Percentiles rank a stretch among this genome's conserved stretches.
Conservation (phyloP, 2,329 filamentous ascomycete species). For the Colletotrichum acutatum region DNA sequence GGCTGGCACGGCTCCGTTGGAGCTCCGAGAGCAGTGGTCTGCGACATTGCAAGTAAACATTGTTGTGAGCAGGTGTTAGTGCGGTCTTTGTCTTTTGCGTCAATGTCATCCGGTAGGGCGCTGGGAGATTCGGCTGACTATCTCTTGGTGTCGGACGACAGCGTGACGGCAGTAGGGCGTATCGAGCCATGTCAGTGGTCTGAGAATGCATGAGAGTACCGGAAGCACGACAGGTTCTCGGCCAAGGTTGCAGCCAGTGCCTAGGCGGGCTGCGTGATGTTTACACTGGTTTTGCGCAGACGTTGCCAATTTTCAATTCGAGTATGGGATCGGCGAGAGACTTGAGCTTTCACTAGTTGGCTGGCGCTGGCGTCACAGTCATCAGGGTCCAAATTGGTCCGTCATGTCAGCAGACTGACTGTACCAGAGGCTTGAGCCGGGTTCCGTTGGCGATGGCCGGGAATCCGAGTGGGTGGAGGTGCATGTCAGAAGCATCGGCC, state of each 20-base stretch:
- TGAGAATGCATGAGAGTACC: background rate
- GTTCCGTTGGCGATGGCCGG: background rate
- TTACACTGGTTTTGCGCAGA: background rate
- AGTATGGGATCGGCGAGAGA: background rate
- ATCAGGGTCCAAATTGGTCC: background rate
- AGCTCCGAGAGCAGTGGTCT: background rate
- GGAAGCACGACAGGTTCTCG: background rate
- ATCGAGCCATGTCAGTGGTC: background rate
- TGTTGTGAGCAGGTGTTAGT: background rate
- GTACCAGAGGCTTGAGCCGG: background rate
- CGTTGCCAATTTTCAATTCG: background rate
- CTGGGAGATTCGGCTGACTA: background rate
- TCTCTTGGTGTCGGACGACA: background rate
- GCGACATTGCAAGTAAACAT: background rate
- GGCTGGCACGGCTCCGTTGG: slow-evolving; percentile 15
- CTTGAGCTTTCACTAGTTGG: background rate
- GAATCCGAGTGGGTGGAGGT: background rate
- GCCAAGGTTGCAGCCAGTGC: slow-evolving; percentile 13
- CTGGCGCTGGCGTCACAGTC: slow-evolving; percentile 14
- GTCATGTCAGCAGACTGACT: background rate
- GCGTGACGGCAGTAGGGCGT: background rate
- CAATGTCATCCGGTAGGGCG: background rate
- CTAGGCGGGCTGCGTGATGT: slow-evolving; percentile 6
- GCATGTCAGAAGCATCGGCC: background rate
- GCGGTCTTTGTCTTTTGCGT: background rate